Conservation (phyloP, 2,329 filamentous ascomycete genomes). For the Nothophoma quercina region DNA sequence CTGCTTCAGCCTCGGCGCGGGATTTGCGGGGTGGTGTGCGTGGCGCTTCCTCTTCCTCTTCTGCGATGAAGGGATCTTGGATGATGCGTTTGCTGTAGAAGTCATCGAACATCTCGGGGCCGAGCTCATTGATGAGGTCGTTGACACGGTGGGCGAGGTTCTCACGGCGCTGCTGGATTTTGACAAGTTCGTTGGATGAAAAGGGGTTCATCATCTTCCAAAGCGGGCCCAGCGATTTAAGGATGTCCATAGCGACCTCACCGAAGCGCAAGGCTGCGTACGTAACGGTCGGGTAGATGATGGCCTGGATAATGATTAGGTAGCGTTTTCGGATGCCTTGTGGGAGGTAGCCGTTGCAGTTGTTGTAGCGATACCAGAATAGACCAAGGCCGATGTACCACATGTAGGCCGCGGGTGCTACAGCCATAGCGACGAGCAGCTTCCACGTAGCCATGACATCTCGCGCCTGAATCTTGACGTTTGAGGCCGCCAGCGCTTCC, state of each 20-base stretch:
- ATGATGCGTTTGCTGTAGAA: slow-evolving; percentile 58
- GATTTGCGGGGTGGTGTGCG: slow-evolving; percentile 34
- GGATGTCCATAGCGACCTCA: slow-evolving; percentile 98
- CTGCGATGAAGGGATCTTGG: slow-evolving; percentile 43
- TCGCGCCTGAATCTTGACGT: slow-evolving; percentile 50
- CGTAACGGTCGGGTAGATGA: slow-evolving; percentile 85
- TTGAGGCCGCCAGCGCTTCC: slow-evolving; percentile 51
- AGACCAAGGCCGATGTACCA: slow-evolving; percentile 44
- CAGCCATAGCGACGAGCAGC: slow-evolving; percentile 50
- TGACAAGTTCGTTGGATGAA: slow-evolving; percentile 82
- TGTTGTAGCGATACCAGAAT: slow-evolving; percentile 61
- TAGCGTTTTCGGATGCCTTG: slow-evolving; percentile 74
- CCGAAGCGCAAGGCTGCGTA: slow-evolving; percentile 94
- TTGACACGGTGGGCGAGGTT: slow-evolving; percentile 84
- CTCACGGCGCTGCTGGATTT: slow-evolving; percentile 74
- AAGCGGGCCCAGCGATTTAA: slow-evolving; percentile 91
- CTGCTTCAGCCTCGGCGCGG: slow-evolving; percentile 22
- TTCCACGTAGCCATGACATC: slow-evolving; percentile 54
- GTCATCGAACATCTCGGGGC: slow-evolving; percentile 96
- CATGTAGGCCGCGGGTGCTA: slow-evolving; percentile 45
- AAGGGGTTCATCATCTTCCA: slow-evolving; percentile 84
- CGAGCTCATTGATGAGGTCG: slow-evolving; percentile 90
- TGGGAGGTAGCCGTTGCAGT: slow-evolving; percentile 82
- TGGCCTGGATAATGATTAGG: slow-evolving; percentile 72
- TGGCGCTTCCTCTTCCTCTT: slow-evolving; percentile 27